Evolutionary conservation across 1,139 yeast species (phyloP), one percentile per base, ranked within the genome.

Genomic region (Saccharomyces hybrid): DNA sequence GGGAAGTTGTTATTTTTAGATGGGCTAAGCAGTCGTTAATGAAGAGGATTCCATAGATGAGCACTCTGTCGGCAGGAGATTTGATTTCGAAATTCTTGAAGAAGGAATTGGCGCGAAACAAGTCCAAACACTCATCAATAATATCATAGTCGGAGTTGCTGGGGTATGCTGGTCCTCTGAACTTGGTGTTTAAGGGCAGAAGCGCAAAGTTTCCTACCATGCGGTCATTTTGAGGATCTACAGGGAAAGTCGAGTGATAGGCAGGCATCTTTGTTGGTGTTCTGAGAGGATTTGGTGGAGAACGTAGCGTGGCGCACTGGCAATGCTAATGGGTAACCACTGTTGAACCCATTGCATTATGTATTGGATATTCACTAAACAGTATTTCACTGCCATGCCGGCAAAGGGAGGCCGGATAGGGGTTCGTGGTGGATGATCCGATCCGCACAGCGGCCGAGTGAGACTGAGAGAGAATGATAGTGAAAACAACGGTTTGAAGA

Each of bases 31-130:
- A 89, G 67, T 89, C 96, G 56, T 95, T 87, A 47, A 88, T 82
- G 70, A 83, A 93, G 58, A 95, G 76, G 57, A 93, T 93, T n/a
- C 99, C 99, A 70, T 93, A 93, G 65, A 95, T 91, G 59, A 93
- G 77, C n/a, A 93, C 80, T 62, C 99, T 79, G 72, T 93, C 99
- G 2, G 97, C 87, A 19, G 96, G 89, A 11, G 97, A 96, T 70
- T 89, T 89, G 74, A 93, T 90, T 74, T 95, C 99, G 72, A 93
- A 95, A 77, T 93, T 93, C 70, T 88, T 86, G 79, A 95, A 93
- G 73, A 93, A 91, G 6, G 96, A 88, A 72, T 93, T 93, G 65
- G 98, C 97, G 62, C 99, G 79, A 73, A 93, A 93, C 57, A 93
- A 78, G 72, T 93, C 99, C 57, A 93, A 75, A 29, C 85, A 80